Percentiles rank a stretch among this genome's conserved stretches.
Evolutionary conservation across 73 alveolate species (phyloP).

Genomic region (Uronychia binucleata): DNA sequence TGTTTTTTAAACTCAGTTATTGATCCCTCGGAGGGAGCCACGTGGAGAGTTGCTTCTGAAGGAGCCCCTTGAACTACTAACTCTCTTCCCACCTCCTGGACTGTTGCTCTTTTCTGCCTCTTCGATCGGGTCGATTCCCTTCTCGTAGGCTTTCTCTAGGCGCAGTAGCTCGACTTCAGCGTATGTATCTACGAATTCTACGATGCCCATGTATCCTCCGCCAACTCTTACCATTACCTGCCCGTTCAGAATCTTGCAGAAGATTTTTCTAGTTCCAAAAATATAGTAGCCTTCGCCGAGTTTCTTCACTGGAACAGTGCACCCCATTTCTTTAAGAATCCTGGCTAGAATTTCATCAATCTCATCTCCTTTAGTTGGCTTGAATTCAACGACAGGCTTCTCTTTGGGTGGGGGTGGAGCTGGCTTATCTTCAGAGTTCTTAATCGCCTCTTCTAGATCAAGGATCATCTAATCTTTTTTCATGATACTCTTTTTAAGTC

Average conservation of each 20-base stretch:
- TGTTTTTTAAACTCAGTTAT: background rate
- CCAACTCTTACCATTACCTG: conserved; percentile 41
- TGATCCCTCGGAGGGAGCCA: background rate
- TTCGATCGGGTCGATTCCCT: conserved; percentile 5
- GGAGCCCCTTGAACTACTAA: background rate
- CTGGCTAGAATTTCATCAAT: conserved; percentile 52
- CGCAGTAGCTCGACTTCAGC: conserved; percentile 48
- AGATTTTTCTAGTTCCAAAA: conserved; percentile 62
- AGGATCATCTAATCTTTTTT: background rate
- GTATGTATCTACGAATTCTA: conserved; percentile 57
- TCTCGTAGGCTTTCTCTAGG: conserved; percentile 9
- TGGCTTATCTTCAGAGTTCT: background rate
- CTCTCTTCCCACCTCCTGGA: background rate
- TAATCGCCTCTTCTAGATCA: background rate
- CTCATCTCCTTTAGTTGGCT: conserved; percentile 17
- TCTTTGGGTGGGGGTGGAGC: background rate
- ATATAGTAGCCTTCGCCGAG: conserved; percentile 52
- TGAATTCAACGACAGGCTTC: background rate
- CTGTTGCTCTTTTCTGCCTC: background rate
- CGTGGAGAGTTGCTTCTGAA: background rate
- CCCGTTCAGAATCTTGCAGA: conserved; percentile 49
- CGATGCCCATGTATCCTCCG: conserved; percentile 58
- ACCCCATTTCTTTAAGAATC: conserved; percentile 26
- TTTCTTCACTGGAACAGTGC: conserved; percentile 61
- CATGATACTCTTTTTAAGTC: background rate